These are phyloP conservation scores for Aspergillaceae sp. DNA, from an alignment of 2,329 filamentous ascomycete species.

Conservation along the genomic window DNA sequence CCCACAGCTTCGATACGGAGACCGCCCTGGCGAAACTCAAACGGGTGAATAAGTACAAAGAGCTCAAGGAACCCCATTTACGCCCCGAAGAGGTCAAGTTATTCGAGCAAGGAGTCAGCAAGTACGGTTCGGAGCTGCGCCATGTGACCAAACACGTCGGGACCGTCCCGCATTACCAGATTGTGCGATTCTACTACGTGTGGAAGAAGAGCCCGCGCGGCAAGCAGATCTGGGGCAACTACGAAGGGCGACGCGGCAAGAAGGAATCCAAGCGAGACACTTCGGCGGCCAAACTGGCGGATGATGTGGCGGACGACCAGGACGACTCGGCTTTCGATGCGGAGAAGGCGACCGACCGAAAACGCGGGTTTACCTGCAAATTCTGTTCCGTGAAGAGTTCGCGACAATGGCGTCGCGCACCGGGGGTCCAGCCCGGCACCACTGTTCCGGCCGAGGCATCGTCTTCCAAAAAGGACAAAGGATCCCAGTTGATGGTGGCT, in stretches of 20 bases:
- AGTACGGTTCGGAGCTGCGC: slow-evolving; percentile 84
- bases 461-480: slow-evolving; percentile 69
- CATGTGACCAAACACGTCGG: slow-evolving; percentile 71
- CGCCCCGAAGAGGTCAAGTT: slow-evolving; percentile 71
- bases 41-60: slow-evolving; percentile 56
- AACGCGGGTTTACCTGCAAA: slow-evolving; percentile 83
- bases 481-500: slow-evolving; percentile 64
- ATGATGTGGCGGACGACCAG: slow-evolving; percentile 83
- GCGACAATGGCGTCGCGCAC: slow-evolving; percentile 85
- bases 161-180: slow-evolving; percentile 67
- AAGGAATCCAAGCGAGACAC: slow-evolving; percentile 65
- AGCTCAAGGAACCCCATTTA: slow-evolving; percentile 77
- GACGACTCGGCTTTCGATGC: slow-evolving; percentile 96
- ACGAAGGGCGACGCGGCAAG: slow-evolving; percentile 77
- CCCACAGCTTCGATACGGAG: slow-evolving; percentile 61
- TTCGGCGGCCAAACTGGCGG: slow-evolving; percentile 65
- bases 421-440: slow-evolving; percentile 63
- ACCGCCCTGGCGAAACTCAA: slow-evolving; percentile 62
- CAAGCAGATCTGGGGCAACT: slow-evolving; percentile 81
- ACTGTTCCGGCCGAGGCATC: slow-evolving; percentile 57
- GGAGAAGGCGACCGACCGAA: slow-evolving; percentile 69
- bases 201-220: slow-evolving; percentile 94
- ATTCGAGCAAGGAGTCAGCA: slow-evolving; percentile 84
- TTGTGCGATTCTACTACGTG: slow-evolving; percentile 90
- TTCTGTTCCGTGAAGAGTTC: slow-evolving; percentile 77